A percentile compares a stretch with the other conserved stretches of the same genome.
These are phyloP conservation scores for Lipomyces spencermartinsiae DNA, from an alignment of 805 yeast genomes.

Conservation along the genomic window DNA sequence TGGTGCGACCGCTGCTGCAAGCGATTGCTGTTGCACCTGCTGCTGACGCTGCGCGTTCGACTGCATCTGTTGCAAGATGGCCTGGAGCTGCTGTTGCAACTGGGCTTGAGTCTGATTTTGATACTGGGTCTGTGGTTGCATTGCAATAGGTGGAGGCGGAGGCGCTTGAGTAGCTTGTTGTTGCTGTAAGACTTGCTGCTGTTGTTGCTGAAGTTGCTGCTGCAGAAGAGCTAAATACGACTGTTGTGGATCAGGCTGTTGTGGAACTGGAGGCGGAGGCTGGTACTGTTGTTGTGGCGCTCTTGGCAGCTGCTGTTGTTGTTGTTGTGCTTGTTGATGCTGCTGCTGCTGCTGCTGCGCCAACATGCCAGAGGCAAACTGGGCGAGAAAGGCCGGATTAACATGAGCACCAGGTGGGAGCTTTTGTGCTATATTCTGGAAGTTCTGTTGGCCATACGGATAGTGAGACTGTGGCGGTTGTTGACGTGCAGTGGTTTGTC, in stretches of 20 bases:
- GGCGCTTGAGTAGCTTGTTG: conserved; percentile 15
- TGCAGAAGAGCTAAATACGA: conserved; percentile 16
- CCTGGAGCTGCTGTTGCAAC: conserved; percentile 32
- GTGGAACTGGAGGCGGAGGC: conserved; percentile 10
- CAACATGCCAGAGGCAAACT: conserved; percentile 14
- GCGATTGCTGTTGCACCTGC: conserved; percentile 12
- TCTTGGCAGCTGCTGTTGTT: conserved; percentile 4
- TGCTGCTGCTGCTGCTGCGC: conserved; percentile 7
- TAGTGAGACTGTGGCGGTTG: conserved; percentile 7
- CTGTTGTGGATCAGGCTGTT: conserved; percentile 9
- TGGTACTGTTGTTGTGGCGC: conserved; percentile 15
- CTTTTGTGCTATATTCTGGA: conserved; percentile 21
- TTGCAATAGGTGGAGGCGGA: conserved; percentile 23
- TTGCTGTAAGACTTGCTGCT: conserved; percentile 17
- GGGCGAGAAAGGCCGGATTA: conserved; percentile 36
- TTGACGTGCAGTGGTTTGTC: conserved; percentile 6
- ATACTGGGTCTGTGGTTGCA: conserved; percentile 15
- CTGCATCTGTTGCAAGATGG: conserved; percentile 30
- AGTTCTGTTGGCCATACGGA: conserved; percentile 4
- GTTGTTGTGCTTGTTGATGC: conserved; percentile 8
- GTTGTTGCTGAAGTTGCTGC: conserved; percentile 25
- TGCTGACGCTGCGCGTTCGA: conserved; percentile 13
- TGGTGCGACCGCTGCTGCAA: neutral
- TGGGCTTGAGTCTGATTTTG: conserved; percentile 28
- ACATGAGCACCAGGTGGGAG: conserved; percentile 36